Evolutionary conservation across 2,329 filamentous ascomycete genomes (phyloP).

Genomic region (Penicillium vulpinum): DNA sequence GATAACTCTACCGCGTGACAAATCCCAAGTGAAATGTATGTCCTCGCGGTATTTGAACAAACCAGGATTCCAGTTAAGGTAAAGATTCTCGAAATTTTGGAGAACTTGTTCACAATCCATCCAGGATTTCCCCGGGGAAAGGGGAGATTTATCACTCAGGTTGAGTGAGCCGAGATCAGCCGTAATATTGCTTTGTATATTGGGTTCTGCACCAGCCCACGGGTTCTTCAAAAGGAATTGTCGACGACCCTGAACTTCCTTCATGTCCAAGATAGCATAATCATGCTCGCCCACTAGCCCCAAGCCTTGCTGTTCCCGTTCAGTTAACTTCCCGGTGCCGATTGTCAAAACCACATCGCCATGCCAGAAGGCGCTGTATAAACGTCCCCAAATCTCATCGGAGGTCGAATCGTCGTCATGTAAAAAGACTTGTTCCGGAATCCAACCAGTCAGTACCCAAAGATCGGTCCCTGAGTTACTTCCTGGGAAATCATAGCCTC

Average conservation of each 20-base stretch:
- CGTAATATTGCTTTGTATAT: constrained; percentile 18
- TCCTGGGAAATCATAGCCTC: constrained; percentile 95
- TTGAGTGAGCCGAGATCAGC: constrained; percentile 9
- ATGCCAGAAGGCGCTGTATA: constrained; percentile 71
- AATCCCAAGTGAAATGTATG: constrained; percentile 82
- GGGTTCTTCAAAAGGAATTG: constrained; percentile 90
- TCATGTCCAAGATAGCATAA: constrained; percentile 84
- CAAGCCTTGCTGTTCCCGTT: constrained; percentile 73
- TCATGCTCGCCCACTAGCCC: constrained; percentile 90
- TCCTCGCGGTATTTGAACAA: constrained; percentile 82
- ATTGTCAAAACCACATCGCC: constrained; percentile 86
- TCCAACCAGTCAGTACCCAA: constrained; percentile 91
- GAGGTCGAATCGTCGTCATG: constrained; percentile 81
- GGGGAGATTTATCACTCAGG: constrained; percentile 19
- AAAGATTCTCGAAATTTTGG: constrained; percentile 92
- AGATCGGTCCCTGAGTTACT: constrained; percentile 96
- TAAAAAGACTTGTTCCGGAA: constrained; percentile 91
- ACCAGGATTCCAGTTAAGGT: constrained; percentile 93
- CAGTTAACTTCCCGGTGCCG: constrained; percentile 80
- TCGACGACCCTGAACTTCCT: constrained; percentile 61
- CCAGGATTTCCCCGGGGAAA: constrained; percentile 80
- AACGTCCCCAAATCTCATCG: constrained; percentile 73
- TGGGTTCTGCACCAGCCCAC: constrained; percentile 72
- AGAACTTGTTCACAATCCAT: constrained; percentile 83
- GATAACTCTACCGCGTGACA: constrained; percentile 56